Conservation (phyloP, 331 rosid species). For the Telfairia occidentalis region DNA sequence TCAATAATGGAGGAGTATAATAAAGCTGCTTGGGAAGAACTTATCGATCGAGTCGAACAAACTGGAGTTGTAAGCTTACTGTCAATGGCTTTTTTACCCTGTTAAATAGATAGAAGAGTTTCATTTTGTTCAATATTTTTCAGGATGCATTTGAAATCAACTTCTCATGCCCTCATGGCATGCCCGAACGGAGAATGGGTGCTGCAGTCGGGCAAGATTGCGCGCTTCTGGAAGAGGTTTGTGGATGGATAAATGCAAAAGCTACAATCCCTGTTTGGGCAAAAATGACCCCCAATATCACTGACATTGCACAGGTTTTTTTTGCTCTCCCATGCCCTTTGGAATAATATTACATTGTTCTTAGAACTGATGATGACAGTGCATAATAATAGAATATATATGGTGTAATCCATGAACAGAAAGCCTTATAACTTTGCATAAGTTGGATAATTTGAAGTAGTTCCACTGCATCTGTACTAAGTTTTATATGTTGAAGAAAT, state of each 20-base stretch:
- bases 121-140: slow-evolving; percentile 16
- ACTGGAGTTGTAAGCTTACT: slow-evolving; percentile 74
- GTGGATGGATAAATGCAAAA: slow-evolving; percentile 93
- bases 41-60: slow-evolving; percentile 86
- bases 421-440: not conserved
- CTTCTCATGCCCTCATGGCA: slow-evolving; percentile 93
- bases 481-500: not conserved
- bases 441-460: too few species aligned
- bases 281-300: slow-evolving; percentile 97
- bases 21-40: slow-evolving; percentile 92
- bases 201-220: slow-evolving; percentile 98
- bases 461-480: not conserved
- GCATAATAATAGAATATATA: not conserved
- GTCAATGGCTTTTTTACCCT: not conserved
- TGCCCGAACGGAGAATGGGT: slow-evolving; percentile 98
- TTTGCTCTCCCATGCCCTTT: slow-evolving; percentile 1
- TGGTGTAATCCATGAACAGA: too few species aligned
- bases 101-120: not conserved
- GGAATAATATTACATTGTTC: not conserved
- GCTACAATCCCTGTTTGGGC: slow-evolving; percentile 98
- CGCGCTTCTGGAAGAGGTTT: slow-evolving; percentile 75
- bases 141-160: slow-evolving; percentile 90
- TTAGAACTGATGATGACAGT: not conserved
- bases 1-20: slow-evolving; percentile 95
- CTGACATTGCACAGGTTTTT: slow-evolving; percentile 76